These are phyloP conservation scores for Saturnispora serradocipensis DNA, from an alignment of 805 yeast genomes.

Conservation along the genomic window DNA sequence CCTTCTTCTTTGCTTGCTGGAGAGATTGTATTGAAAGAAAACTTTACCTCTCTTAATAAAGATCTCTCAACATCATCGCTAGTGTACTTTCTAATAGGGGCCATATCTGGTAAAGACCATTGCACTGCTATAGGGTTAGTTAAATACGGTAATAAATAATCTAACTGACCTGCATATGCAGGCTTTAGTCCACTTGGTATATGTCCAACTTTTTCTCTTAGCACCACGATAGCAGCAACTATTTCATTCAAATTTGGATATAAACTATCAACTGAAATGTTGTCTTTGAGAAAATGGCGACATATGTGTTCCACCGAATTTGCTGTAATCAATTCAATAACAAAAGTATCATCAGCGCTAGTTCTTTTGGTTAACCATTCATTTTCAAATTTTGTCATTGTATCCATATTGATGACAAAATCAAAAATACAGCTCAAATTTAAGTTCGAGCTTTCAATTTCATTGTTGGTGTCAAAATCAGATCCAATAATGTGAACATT, in stretches of 20 bases:
- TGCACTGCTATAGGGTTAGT: slow-evolving; percentile 24
- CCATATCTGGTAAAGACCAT: slow-evolving; percentile 78
- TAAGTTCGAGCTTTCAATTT: neutral
- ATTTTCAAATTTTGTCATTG: slow-evolving; percentile 22
- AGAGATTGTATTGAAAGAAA: slow-evolving; percentile 37
- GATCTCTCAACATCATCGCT: slow-evolving; percentile 76
- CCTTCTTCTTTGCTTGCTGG: slow-evolving; percentile 28
- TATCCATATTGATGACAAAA: slow-evolving; percentile 27
- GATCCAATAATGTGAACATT: slow-evolving; percentile 35
- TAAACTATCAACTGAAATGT: slow-evolving; percentile 24
- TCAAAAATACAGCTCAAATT: slow-evolving; percentile 11
- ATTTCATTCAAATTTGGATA: slow-evolving; percentile 46
- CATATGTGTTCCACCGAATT: slow-evolving; percentile 77
- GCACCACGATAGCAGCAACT: slow-evolving; percentile 73
- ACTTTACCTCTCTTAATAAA: slow-evolving; percentile 62
- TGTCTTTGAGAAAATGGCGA: slow-evolving; percentile 20
- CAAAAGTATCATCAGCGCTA: slow-evolving; percentile 22
- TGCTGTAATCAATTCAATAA: slow-evolving; percentile 63
- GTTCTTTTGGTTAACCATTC: slow-evolving; percentile 9
- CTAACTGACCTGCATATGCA: slow-evolving; percentile 56
- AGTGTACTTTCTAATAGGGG: slow-evolving; percentile 51
- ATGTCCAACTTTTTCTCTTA: slow-evolving; percentile 73
- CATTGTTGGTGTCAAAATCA: slow-evolving; percentile 11
- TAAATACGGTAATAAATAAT: slow-evolving; percentile 56
- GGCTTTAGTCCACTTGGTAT: slow-evolving; percentile 75